These are phyloP conservation scores for Pulicaria dysenterica DNA, from an alignment of 129 eudicot genomes.

Conservation along the genomic window DNA sequence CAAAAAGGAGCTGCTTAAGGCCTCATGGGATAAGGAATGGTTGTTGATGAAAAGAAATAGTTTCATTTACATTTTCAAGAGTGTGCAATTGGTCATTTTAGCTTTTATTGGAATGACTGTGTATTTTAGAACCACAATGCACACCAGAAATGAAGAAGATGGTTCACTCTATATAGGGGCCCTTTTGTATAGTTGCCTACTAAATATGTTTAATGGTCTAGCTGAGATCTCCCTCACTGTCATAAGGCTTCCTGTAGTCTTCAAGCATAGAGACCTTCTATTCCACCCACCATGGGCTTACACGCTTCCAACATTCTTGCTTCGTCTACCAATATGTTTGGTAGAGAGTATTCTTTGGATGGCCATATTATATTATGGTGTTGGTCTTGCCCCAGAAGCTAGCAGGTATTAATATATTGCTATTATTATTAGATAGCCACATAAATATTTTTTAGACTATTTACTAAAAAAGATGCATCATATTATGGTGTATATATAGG, in stretches of 20 bases:
- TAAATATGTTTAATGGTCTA: conserved; percentile 75
- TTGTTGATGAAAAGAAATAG: conserved; percentile 68
- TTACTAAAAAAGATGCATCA: background rate
- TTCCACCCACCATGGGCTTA: conserved; percentile 84
- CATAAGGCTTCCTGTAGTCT: conserved; percentile 78
- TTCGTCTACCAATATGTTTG: conserved; percentile 58
- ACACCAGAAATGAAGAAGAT: conserved; percentile 55
- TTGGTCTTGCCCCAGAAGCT: conserved; percentile 78
- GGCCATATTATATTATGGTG: conserved; percentile 57
- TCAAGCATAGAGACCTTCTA: conserved; percentile 79
- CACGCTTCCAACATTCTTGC: conserved; percentile 66
- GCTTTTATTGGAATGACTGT: conserved; percentile 55
- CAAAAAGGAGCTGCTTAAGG: conserved; percentile 55
- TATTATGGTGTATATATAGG: conserved; percentile 44
- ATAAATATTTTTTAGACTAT: background rate
- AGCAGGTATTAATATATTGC: conserved; percentile 58
- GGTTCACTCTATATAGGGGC: conserved; percentile 63
- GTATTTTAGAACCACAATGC: conserved; percentile 49
- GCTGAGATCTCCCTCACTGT: conserved; percentile 65
- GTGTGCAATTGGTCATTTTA: conserved; percentile 54
- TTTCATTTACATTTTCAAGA: conserved; percentile 65
- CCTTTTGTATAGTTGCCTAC: conserved; percentile 48
- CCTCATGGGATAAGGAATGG: conserved; percentile 82
- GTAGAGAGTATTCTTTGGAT: conserved; percentile 64
- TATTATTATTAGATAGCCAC: background rate